These are phyloP conservation scores for Aristolochia fimbriata DNA, from an alignment of 164 flowering plant species.

Conservation along the genomic window DNA sequence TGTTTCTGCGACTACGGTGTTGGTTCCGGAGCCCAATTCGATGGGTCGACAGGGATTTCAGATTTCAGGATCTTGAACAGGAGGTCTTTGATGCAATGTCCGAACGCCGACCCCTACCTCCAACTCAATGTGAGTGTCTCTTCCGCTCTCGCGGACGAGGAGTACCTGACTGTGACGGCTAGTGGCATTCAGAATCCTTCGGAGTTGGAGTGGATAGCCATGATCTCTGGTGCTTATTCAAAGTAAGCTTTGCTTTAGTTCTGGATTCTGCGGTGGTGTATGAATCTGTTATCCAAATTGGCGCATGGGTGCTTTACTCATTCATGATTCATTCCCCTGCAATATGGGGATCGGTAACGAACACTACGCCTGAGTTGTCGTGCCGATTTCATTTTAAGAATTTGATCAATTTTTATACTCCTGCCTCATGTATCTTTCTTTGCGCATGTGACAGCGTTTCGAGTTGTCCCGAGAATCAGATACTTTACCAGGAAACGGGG, in stretches of 20 bases:
- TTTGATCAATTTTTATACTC: too few species aligned
- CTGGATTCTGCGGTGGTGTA: too few species aligned
- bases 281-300: too few species aligned
- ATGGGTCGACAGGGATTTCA: slow-evolving; percentile 36
- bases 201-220: slow-evolving; percentile 50
- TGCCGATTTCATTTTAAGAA: too few species aligned
- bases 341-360: too few species aligned
- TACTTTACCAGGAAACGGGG: slow-evolving; percentile 49
- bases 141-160: slow-evolving; percentile 37
- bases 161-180: slow-evolving; percentile 37
- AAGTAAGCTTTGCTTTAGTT: not conserved
- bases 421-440: too few species aligned
- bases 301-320: too few species aligned
- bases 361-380: too few species aligned
- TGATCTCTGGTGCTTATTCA: slow-evolving; percentile 63
- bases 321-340: too few species aligned
- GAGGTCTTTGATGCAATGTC: slow-evolving; percentile 30
- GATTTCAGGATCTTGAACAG: slow-evolving; percentile 49
- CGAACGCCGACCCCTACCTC: slow-evolving; percentile 33
- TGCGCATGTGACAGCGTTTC: slow-evolving; percentile 26
- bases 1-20: not conserved
- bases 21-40: slow-evolving; percentile 14
- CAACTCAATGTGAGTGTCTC: slow-evolving; percentile 24
- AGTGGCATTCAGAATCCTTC: slow-evolving; percentile 48
- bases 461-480: slow-evolving; percentile 26